These are phyloP conservation scores for Metschnikowia peoriensis DNA, from an alignment of 805 yeast species.

Conservation along the genomic window DNA sequence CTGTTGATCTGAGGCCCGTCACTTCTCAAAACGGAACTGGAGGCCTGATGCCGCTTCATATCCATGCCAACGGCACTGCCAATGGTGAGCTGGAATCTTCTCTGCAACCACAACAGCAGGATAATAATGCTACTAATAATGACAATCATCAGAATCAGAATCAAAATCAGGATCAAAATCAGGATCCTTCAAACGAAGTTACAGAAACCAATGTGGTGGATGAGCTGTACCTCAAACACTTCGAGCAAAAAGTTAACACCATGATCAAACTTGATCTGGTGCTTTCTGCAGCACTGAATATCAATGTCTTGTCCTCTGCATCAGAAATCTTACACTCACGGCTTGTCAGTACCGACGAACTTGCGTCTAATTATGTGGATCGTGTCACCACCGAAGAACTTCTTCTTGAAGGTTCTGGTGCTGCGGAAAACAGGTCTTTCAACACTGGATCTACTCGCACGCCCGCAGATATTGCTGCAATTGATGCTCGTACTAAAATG, in stretches of 20 bases:
- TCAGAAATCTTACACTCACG: slow-evolving; percentile 11
- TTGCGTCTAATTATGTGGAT: slow-evolving; percentile 33
- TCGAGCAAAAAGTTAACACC: slow-evolving; percentile 15
- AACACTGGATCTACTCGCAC: slow-evolving; percentile 7
- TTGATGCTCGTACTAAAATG: slow-evolving; percentile 3
- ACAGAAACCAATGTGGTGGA: not conserved
- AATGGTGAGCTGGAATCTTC: not conserved
- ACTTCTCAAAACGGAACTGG: not conserved
- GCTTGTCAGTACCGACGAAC: slow-evolving; percentile 20
- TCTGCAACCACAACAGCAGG: too few relatives aligned
- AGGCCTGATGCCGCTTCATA: slow-evolving; percentile 1
- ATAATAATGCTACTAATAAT: too few relatives aligned
- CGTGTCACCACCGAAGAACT: slow-evolving; percentile 37
- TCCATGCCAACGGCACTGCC: not conserved
- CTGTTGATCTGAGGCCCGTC: not conserved
- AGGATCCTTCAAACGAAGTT: not conserved
- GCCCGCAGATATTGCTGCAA: slow-evolving; percentile 1
- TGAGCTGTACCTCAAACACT: slow-evolving; percentile 11
- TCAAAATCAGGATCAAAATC: not conserved
- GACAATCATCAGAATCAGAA: too few relatives aligned
- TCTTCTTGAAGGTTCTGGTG: slow-evolving; percentile 13
- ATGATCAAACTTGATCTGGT: slow-evolving; percentile 16
- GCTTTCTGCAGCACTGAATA: slow-evolving; percentile 15
- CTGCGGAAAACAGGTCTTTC: slow-evolving; percentile 3
- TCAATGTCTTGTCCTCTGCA: slow-evolving; percentile 20